Conservation (phyloP, 179 eudicot species). For the Silene vulgaris region DNA sequence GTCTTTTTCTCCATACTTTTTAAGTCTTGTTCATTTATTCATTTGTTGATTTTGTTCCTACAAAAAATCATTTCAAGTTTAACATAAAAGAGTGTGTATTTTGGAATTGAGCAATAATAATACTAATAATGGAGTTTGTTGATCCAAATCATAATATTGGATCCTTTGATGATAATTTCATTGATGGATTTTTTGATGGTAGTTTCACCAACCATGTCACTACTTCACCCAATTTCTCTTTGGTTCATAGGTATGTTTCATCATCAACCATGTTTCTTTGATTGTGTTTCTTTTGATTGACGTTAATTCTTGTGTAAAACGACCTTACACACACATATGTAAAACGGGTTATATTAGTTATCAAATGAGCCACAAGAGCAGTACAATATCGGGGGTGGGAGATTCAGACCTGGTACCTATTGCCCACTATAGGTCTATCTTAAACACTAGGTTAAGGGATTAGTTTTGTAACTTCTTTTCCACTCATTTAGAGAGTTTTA, state of each 20-base stretch:
- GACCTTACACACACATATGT: no score
- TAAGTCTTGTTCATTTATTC: not conserved
- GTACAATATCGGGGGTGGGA: no score
- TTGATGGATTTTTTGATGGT: slow-evolving; percentile 51
- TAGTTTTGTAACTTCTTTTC: no score
- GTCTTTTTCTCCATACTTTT: not conserved
- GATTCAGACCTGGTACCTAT: no score
- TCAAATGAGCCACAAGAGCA: no score
- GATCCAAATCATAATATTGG: slow-evolving; percentile 29
- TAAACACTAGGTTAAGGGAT: no score
- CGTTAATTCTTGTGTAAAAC: no score
- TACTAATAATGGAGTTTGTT: not conserved
- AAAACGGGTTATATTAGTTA: no score
- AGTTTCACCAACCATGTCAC: slow-evolving; percentile 48
- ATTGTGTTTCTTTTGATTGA: no score
- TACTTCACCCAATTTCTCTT: slow-evolving; percentile 44
- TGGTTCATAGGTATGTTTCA: slow-evolving; percentile 36
- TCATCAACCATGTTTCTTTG: no score
- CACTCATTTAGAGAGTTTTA: no score
- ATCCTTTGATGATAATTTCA: slow-evolving; percentile 45
- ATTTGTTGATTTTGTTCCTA: not conserved
- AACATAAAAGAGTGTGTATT: not conserved
- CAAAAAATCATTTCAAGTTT: not conserved
- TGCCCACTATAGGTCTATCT: no score
- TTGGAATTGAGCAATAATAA: not conserved